A percentile compares a stretch with the other conserved stretches of the same genome.
phyloP scores from a whole-genome alignment of 345 rosid genomes.

The Rhodamnia rubescens region DNA sequence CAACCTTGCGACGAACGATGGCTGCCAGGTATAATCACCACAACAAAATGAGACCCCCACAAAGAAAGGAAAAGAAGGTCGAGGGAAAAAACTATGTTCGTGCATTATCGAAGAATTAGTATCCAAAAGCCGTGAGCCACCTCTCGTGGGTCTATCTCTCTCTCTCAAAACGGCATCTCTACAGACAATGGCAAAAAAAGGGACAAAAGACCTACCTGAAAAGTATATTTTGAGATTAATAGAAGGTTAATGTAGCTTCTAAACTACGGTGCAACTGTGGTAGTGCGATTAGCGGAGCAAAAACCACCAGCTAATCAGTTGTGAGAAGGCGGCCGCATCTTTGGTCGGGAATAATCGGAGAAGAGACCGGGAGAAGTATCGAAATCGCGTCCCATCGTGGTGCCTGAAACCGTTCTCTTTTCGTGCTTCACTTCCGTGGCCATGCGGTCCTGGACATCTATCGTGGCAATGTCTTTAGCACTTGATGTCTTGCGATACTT shows the following conservation, averaged over 20 bases:
- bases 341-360: conserved; percentile 49
- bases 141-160: neutral
- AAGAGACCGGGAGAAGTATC: conserved; percentile 12
- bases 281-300: neutral
- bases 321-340: conserved; percentile 42
- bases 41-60: neutral
- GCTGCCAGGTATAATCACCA: neutral
- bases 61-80: neutral
- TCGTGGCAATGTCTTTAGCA: conserved; percentile 9
- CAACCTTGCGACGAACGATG: neutral
- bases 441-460: neutral
- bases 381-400: neutral
- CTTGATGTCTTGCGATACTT: neutral
- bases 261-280: neutral
- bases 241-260: neutral
- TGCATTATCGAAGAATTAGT: neutral
- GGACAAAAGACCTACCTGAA: neutral
- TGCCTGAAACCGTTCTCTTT: neutral
- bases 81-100: neutral
- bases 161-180: neutral
- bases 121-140: neutral
- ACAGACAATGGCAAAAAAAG: neutral
- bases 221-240: neutral
- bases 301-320: conserved; percentile 11
- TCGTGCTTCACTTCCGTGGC: conserved; percentile 12